Base-by-base conservation (phyloP, 2,329 filamentous ascomycete species). In the Pezicula rhizophila region DNA sequence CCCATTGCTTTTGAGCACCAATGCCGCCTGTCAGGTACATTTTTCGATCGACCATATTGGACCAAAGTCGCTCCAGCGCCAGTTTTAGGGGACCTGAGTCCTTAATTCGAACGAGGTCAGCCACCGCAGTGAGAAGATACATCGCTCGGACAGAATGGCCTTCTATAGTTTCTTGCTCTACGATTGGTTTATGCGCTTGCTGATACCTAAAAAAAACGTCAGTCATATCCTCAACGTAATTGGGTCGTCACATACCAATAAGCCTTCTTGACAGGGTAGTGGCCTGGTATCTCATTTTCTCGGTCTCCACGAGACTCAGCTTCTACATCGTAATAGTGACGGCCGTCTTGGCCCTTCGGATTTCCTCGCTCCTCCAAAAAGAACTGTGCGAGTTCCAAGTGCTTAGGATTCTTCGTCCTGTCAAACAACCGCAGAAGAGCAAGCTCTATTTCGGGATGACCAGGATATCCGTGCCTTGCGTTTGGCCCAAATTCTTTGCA, bases 21-120 rank as follows among this genome's bases (percentile, higher is more conserved):
- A 84, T 75, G 1, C 79, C 79, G 1, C 80, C 80, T 0, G 80
- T 84, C 14, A 81, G 58, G 49, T 80, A 84, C 74, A 83, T 79
- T 58, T 82, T 84, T 48, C 71, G 72, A 37, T 77, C 68, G 0
- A 79, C 72, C 77, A 82, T 82, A 53, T 82, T 80, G 28, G 71
- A 60, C 80, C 79, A 84, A 4, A 83, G 63, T 7, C 71, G 65
- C 20, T 66, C 59, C 0, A 82, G 56, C 2, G 77, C 67, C 0
- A 33, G 43, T 40, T 31, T 54, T 52, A 25, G 43, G 4, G 25
- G 20, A 37, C 20, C 2, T 35, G 31, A n/a, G 31, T 35, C 25
- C 18, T 67, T 64, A 4, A 76, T 60, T 23, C 68, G 70, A 1
- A 76, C 59, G 4, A 83, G 61, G 57, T 84, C 79, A 1, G 80